phyloP scores from a whole-genome alignment of 164 flowering plant genomes.

The Saururus chinensis region DNA sequence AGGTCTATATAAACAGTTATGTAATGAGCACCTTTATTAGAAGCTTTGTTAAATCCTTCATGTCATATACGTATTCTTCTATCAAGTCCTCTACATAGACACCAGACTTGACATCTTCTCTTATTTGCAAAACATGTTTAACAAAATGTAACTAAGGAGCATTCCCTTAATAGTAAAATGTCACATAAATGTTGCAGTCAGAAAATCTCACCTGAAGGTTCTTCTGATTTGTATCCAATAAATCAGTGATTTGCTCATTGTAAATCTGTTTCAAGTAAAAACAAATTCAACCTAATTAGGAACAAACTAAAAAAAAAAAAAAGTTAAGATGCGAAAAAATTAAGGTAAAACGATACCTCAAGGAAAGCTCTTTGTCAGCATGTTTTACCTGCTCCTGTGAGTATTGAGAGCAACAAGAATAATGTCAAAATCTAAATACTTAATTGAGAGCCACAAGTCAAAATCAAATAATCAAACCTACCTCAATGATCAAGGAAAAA shows the following conservation, averaged over 20 bases:
- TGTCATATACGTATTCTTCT: conserved; percentile 60
- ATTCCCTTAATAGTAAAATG: neutral
- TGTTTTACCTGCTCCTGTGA: conserved; percentile 78
- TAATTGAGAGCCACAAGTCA: neutral
- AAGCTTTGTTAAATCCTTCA: conserved; percentile 63
- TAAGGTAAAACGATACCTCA: conserved; percentile 51
- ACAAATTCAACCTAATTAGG: neutral
- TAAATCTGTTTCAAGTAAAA: conserved; percentile 52
- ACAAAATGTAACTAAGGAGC: neutral
- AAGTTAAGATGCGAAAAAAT: neutral
- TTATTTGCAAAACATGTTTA: conserved; percentile 34
- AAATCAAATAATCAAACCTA: conserved; percentile 9
- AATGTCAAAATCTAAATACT: neutral
- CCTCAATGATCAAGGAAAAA: conserved; percentile 78
- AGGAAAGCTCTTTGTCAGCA: conserved; percentile 76
- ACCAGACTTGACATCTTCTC: conserved; percentile 94
- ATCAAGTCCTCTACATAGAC: conserved; percentile 90
- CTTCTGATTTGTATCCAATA: conserved; percentile 72
- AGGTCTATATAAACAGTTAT: too few species aligned
- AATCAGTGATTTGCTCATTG: conserved; percentile 96
- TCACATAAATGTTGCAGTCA: neutral
- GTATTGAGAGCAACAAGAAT: conserved; percentile 6
- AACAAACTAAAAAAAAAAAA: neutral
- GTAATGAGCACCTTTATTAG: conserved; percentile 46
- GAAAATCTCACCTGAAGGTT: conserved; percentile 59